Evolutionary conservation across 352 stramenopile genomes (phyloP), one percentile per base, ranked within the genome.

Genomic region (Phytophthora pisi): DNA sequence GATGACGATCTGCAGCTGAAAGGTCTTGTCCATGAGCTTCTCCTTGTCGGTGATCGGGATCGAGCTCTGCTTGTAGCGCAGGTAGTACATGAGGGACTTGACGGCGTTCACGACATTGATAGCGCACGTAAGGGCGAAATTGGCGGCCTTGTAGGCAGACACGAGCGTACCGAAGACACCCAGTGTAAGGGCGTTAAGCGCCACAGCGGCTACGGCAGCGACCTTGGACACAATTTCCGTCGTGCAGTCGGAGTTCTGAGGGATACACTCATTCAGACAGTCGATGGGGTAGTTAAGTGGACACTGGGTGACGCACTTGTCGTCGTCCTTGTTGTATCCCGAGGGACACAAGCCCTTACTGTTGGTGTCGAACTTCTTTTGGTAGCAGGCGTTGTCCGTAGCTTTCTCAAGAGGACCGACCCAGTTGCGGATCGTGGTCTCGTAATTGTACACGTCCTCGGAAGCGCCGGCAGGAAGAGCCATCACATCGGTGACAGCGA

Each of bases 291-390:
- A 83, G 23, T 66, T 51, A 8, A 83, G 52, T 0, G 82, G 82
- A 10, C 82, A 90, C 53, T 88, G 66, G 0, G 77, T 70, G 52
- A 80, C 68, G 51, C 81, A 88, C 5, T 70, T 68, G 47, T 79
- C 53, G 1, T 82, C 78, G 50, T 85, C 64, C 34, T 70, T 77
- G 43, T 79, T 70, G 53, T 81, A 89, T 23, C 81, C 78, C 1
- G 61, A 54, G 9, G 75, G 74, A 47, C 79, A 87, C 9, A 60
- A 52, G 2, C 63, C 72, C 24, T 70, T 53, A 15, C 66, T 72
- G 51, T 66, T 77, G 15, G 64, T 42, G 34, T 63, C 55, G 15
- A 68, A 24, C 15, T 28, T 77, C 31, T 75, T 75, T 28, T 64
- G 57, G 62, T 75, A 78, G n/a, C 65, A 77, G 4, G 65, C 65